A percentile compares a stretch with the other conserved stretches of the same genome.
phyloP scores from a whole-genome alignment of 805 yeast species.

The Starmerella potacharoeniae region DNA sequence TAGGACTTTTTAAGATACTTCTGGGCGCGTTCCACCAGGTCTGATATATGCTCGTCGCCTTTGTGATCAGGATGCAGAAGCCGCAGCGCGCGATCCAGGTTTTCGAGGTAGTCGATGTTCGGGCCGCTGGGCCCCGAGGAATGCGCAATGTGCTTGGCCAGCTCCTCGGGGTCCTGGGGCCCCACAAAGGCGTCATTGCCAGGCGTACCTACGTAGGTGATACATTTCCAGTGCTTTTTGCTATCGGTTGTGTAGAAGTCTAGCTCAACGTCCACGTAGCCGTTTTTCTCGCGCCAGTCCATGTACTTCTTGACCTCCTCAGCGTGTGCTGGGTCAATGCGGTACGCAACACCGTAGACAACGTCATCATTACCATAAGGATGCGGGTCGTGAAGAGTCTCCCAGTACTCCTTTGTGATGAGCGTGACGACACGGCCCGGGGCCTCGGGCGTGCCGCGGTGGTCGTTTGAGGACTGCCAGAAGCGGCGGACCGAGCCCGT shows the following conservation, averaged over 20 bases:
- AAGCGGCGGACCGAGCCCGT: slow-evolving; percentile 70
- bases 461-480: slow-evolving; percentile 88
- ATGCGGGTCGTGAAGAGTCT: slow-evolving; percentile 37
- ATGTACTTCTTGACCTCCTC: slow-evolving; percentile 53
- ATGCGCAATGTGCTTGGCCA: slow-evolving; percentile 49
- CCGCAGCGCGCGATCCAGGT: slow-evolving; percentile 41
- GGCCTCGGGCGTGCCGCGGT: slow-evolving; percentile 73
- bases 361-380: slow-evolving; percentile 29
- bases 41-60: slow-evolving; percentile 36
- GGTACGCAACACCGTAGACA: slow-evolving; percentile 75
- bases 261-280: slow-evolving; percentile 61
- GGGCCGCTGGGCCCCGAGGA: slow-evolving; percentile 73
- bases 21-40: slow-evolving; percentile 28
- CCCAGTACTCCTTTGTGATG: slow-evolving; percentile 44
- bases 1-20: slow-evolving; percentile 8
- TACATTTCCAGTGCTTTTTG: slow-evolving; percentile 36
- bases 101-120: slow-evolving; percentile 57
- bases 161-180: slow-evolving; percentile 48
- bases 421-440: slow-evolving; percentile 88
- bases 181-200: slow-evolving; percentile 78
- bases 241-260: slow-evolving; percentile 42
- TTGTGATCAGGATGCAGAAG: slow-evolving; percentile 26
- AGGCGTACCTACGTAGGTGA: slow-evolving; percentile 73
- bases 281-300: slow-evolving; percentile 80
- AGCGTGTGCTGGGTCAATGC: slow-evolving; percentile 56